A percentile compares a stretch with the other conserved stretches of the same genome.
phyloP scores from a whole-genome alignment of 257 asterid species.

The Nyctanthes arbortristis region DNA sequence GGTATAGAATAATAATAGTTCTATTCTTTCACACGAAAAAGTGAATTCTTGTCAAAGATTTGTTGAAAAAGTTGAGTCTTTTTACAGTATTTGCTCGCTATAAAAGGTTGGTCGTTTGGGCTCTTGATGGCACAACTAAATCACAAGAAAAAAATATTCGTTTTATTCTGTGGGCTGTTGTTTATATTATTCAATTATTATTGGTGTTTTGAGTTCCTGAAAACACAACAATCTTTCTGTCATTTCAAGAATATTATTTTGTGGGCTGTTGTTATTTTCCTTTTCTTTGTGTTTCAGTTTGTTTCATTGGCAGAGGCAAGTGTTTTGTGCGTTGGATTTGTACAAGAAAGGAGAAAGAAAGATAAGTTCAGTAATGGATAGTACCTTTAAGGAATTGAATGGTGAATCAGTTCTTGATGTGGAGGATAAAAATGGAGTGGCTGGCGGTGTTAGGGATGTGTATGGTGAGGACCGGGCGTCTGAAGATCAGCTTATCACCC shows the following conservation, averaged over 20 bases:
- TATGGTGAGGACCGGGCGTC: constrained; percentile 94
- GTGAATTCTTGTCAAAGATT: constrained; percentile 4
- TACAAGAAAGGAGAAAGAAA: constrained; percentile 31
- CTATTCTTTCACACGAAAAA: constrained; percentile 5
- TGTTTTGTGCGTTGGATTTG: constrained; percentile 29
- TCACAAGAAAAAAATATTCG: background rate
- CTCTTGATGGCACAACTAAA: background rate
- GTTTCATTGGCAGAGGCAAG: constrained; percentile 55
- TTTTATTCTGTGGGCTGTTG: background rate
- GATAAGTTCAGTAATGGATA: constrained; percentile 45
- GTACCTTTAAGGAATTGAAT: constrained; percentile 55
- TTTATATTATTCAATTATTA: no score
- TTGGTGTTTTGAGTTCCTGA: constrained; percentile 1
- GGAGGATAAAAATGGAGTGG: constrained; percentile 59
- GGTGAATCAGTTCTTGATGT: constrained; percentile 72
- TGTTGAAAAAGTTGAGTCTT: background rate
- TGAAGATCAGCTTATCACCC: constrained; percentile 78
- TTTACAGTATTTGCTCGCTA: constrained; percentile 23
- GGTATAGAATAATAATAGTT: no score
- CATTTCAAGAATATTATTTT: constrained; percentile 8
- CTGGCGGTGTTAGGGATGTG: constrained; percentile 80
- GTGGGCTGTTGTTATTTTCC: constrained; percentile 22
- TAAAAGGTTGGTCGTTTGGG: constrained; percentile 30
- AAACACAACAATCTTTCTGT: background rate
- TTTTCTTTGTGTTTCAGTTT: constrained; percentile 31